These are phyloP conservation scores for Sarocladium strictum DNA, from an alignment of 2,329 filamentous ascomycete genomes.

Conservation along the genomic window DNA sequence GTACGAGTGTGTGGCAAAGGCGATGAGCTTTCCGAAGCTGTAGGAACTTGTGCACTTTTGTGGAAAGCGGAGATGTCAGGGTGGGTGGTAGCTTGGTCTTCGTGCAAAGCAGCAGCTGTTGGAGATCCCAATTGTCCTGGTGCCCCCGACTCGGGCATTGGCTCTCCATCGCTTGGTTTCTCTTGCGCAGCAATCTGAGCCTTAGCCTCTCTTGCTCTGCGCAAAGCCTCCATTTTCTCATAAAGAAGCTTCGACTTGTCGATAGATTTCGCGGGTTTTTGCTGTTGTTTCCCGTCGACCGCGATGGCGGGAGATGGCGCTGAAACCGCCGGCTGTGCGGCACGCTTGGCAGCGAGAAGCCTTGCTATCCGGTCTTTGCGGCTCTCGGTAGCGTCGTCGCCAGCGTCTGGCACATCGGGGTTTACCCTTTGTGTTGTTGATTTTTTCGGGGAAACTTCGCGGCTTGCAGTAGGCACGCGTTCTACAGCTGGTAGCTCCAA, in stretches of 20 bases:
- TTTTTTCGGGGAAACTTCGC: not conserved
- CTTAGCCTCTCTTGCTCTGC: constrained; percentile 46
- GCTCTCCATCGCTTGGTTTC: not conserved
- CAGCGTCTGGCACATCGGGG: not conserved
- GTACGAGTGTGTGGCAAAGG: constrained; percentile 3
- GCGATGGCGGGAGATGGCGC: constrained; percentile 1
- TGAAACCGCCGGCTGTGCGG: constrained; percentile 8
- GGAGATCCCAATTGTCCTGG: not conserved
- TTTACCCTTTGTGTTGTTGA: not conserved
- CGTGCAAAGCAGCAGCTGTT: not conserved
- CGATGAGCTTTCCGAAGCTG: constrained; percentile 12
- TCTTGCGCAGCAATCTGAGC: constrained; percentile 13
- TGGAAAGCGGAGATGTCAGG: not conserved
- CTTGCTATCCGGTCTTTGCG: constrained; percentile 73
- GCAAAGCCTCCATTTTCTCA: constrained; percentile 71
- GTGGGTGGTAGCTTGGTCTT: not conserved
- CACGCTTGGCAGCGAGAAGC: constrained; percentile 64
- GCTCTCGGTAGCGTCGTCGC: constrained; percentile 36
- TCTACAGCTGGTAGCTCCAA: not conserved
- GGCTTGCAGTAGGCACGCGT: not conserved
- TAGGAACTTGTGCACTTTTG: constrained; percentile 14
- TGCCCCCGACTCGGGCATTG: not conserved
- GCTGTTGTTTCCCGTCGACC: constrained; percentile 23
- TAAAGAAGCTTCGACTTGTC: constrained; percentile 70
- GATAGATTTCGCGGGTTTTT: constrained; percentile 33